phyloP scores from a whole-genome alignment of 805 yeast genomes.

The Pichia deserticola region DNA sequence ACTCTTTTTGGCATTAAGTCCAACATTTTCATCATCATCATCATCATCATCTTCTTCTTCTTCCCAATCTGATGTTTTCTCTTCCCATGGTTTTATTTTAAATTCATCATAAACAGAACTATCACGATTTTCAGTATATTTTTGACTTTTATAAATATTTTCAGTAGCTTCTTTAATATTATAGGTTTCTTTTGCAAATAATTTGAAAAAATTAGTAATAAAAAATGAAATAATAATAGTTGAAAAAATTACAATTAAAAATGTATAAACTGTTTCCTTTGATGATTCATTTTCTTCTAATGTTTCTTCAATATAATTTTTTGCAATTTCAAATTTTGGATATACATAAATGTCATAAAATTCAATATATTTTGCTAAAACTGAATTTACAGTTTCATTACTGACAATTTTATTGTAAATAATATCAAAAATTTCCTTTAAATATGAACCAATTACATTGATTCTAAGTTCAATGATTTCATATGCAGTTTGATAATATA shows the following conservation, averaged over 20 bases:
- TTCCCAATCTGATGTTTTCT: constrained; percentile 4
- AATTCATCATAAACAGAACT: too few species aligned
- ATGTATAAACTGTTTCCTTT: constrained; percentile 3
- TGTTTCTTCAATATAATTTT: not conserved
- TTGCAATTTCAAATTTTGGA: constrained; percentile 1
- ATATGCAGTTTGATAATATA: not conserved
- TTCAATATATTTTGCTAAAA: not conserved
- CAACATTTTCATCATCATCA: constrained; percentile 1
- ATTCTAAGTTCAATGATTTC: too few species aligned
- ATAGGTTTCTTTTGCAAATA: constrained; percentile 3
- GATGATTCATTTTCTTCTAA: not conserved
- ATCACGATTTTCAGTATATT: too few species aligned
- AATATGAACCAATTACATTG: not conserved
- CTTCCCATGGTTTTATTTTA: too few species aligned
- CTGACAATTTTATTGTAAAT: too few species aligned
- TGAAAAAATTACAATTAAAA: constrained; percentile 10
- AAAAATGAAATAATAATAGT: constrained; percentile 10
- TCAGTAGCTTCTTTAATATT: too few species aligned
- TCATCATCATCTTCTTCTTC: constrained; percentile 1
- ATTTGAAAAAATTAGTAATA: constrained; percentile 11
- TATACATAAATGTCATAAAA: not conserved
- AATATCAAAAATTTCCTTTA: not conserved
- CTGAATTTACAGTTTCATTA: not conserved
- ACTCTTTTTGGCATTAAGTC: not conserved
- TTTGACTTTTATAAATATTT: too few species aligned